phyloP scores from a whole-genome alignment of 2,329 filamentous ascomycete genomes.

The Fusarium transvaalense region DNA sequence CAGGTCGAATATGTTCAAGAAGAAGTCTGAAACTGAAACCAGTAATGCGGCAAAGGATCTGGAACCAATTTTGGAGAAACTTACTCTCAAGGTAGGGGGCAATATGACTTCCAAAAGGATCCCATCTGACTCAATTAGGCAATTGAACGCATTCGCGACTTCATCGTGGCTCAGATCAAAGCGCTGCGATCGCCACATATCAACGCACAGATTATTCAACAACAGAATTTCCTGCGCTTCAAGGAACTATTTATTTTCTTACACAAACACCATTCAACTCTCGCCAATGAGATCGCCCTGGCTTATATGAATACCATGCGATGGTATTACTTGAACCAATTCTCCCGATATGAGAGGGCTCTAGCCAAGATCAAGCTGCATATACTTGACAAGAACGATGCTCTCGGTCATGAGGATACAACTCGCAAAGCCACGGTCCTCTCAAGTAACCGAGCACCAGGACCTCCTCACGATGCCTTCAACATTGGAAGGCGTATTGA shows the following conservation, averaged over 20 bases:
- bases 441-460: slow-evolving; percentile 60
- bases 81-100: slow-evolving; percentile 78
- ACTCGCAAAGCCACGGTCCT: slow-evolving; percentile 73
- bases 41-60: slow-evolving; percentile 86
- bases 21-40: slow-evolving; percentile 69
- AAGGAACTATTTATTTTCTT: slow-evolving; percentile 91
- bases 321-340: slow-evolving; percentile 97
- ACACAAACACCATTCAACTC: slow-evolving; percentile 81
- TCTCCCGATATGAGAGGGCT: slow-evolving; percentile 86
- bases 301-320: slow-evolving; percentile 99
- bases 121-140: slow-evolving; percentile 63
- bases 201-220: slow-evolving; percentile 96
- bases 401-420: slow-evolving; percentile 82
- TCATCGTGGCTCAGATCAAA: slow-evolving; percentile 94
- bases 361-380: slow-evolving; percentile 89
- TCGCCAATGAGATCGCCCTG: slow-evolving; percentile 89
- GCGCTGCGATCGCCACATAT: slow-evolving; percentile 93
- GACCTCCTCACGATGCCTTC: slow-evolving; percentile 84
- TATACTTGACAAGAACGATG: slow-evolving; percentile 82
- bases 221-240: slow-evolving; percentile 88
- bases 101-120: neutral
- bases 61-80: slow-evolving; percentile 84
- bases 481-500: slow-evolving; percentile 89
- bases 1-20: slow-evolving; percentile 78
- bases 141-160: slow-evolving; percentile 93